These are phyloP conservation scores for Vaccinium vitisidaea DNA, from an alignment of 148 eudicot species.

Conservation along the genomic window DNA sequence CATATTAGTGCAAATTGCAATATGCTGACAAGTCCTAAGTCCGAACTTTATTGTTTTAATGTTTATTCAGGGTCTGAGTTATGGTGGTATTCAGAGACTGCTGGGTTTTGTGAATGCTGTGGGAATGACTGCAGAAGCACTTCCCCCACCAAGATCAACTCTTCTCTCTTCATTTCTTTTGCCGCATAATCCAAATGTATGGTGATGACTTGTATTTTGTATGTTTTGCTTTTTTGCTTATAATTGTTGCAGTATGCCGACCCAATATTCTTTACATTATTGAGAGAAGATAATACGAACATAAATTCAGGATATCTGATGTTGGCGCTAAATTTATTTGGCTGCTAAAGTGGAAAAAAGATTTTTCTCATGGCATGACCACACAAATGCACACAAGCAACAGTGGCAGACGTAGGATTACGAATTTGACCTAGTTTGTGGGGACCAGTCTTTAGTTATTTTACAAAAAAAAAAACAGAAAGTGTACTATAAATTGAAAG, in stretches of 20 bases:
- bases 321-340: background rate
- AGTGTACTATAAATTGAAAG: too few species aligned
- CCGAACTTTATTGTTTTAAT: background rate
- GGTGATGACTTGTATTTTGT: slow-evolving; percentile 14
- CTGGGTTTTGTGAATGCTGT: slow-evolving; percentile 64
- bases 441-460: too few species aligned
- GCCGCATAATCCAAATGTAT: slow-evolving; percentile 64
- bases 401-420: background rate
- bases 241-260: too few species aligned
- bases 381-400: background rate
- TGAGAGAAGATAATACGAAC: background rate
- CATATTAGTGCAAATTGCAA: background rate
- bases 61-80: slow-evolving; percentile 49
- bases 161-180: slow-evolving; percentile 54
- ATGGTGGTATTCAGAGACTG: slow-evolving; percentile 71
- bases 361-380: background rate
- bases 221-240: background rate
- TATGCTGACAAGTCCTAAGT: background rate
- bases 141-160: slow-evolving; percentile 72
- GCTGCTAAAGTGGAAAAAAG: background rate
- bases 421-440: too few species aligned
- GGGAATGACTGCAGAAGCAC: slow-evolving; percentile 65
- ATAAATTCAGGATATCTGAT: background rate
- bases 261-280: background rate
- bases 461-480: too few species aligned